Base-by-base conservation (phyloP, 345 rosid species). In the Syzygium oleosum region DNA sequence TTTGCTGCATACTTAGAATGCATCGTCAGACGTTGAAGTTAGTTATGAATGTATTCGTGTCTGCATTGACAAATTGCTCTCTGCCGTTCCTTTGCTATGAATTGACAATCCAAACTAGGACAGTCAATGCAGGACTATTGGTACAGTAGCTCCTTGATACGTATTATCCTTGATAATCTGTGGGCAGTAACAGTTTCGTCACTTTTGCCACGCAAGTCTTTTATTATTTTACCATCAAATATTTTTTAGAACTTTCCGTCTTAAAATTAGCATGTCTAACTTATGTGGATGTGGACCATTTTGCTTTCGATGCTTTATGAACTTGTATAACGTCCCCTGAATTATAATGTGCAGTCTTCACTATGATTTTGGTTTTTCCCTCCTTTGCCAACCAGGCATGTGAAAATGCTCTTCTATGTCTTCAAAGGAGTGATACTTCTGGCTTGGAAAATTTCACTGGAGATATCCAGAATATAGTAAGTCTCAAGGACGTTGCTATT, bases 401-500 rank as follows among this genome's bases (percentile, higher is more conserved):
- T 88, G 95, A 94, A 63, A 92, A 93, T 87, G 95, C 96, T 73
- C 84, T 93, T 46, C 68, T 85, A 51, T 88, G 93, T 87, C 90
- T 96, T 87, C 89, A 86, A 89, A 91, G 85, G 91, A 88, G 77
- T 85, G 86, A 87, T 52, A 78, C 43, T 53, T 59, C 80, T 15
- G 88, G 88, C 83, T 54, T 87, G 68, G 87, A 63, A 87, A 61
- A 68, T 34, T 34, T 68, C 46, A 34, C 25, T 34, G 88, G 73
- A 87, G 90, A 83, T 85, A 73, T 88, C 85, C 90, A 91, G 85
- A 90, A 65, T 85, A 87, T 91, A 85, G 92, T 86, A 92, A 93
- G 89, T 83, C 92, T 96, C 46, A 91, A 92, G 91, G 93, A 92
- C 86, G 84, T 85, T 87, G 96, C 94, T 51, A 87, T 92, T 84